These are phyloP conservation scores for Cyberlindnera euphorbiae DNA, from an alignment of 805 yeast species.

Conservation along the genomic window DNA sequence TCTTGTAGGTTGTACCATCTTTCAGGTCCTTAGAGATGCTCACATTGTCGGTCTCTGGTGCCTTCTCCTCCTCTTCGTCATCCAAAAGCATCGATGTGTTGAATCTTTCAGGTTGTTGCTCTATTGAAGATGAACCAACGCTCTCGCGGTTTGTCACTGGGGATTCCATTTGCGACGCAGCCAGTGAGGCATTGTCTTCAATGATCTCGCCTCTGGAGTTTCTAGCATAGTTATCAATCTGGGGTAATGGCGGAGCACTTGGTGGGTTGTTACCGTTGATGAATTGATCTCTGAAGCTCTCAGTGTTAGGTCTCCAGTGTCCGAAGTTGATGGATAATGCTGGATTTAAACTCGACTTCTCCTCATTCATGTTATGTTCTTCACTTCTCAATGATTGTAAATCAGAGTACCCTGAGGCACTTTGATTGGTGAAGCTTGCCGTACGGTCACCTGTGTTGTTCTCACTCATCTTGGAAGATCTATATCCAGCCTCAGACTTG, in stretches of 20 bases:
- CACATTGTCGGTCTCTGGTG: neutral
- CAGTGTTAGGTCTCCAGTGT: constrained; percentile 57
- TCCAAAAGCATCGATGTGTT: constrained; percentile 16
- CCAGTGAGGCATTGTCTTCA: constrained; percentile 19
- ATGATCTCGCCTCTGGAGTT: constrained; percentile 26
- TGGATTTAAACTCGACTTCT: constrained; percentile 17
- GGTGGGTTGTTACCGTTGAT: constrained; percentile 35
- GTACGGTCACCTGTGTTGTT: constrained; percentile 21
- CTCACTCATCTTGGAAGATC: constrained; percentile 24
- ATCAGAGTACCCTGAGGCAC: constrained; percentile 6
- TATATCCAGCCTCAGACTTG: constrained; percentile 21
- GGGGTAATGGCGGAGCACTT: constrained; percentile 27
- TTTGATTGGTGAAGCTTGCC: constrained; percentile 20
- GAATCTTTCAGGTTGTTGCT: neutral
- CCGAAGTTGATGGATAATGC: constrained; percentile 41
- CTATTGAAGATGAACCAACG: too few relatives aligned
- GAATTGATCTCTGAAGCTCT: constrained; percentile 42
- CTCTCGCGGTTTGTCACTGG: too few relatives aligned
- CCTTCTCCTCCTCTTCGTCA: constrained; percentile 4
- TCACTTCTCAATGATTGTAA: constrained; percentile 2
- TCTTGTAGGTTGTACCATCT: constrained; percentile 21
- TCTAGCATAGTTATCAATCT: constrained; percentile 28
- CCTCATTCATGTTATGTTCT: too few relatives aligned
- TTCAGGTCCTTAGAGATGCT: constrained; percentile 1
- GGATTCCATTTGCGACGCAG: constrained; percentile 5